A percentile compares a stretch with the other conserved stretches of the same genome.
Conservation (phyloP, 2,329 filamentous ascomycete genomes). For the Cladosporium austrohemisphaericum region DNA sequence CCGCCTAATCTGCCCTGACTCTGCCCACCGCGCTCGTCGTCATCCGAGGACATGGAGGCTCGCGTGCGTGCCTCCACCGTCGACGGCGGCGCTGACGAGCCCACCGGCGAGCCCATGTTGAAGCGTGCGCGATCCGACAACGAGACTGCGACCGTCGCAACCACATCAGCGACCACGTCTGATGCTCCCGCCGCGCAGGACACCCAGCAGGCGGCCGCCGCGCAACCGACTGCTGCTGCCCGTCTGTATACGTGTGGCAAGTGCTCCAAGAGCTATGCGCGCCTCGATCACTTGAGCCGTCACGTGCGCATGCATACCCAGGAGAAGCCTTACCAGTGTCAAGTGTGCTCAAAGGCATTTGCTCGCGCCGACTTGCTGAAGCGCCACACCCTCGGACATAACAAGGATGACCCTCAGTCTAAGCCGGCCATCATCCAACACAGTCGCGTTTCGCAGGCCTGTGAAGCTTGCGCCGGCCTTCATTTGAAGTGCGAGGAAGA, state of each 20-base stretch:
- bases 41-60: constrained; percentile 9
- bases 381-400: constrained; percentile 47
- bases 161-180: constrained; percentile 4
- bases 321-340: constrained; percentile 45
- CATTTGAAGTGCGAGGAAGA: constrained; percentile 54
- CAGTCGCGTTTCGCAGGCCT: constrained; percentile 48
- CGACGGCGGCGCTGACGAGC: constrained; percentile 16
- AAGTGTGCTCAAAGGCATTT: constrained; percentile 46
- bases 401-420: constrained; percentile 31
- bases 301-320: constrained; percentile 50
- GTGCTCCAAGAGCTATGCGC: constrained; percentile 50
- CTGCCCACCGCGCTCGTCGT: background rate
- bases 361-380: constrained; percentile 50
- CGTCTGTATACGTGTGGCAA: constrained; percentile 49
- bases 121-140: constrained; percentile 23
- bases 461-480: constrained; percentile 49
- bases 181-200: constrained; percentile 6
- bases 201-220: constrained; percentile 9
- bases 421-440: constrained; percentile 32
- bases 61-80: constrained; percentile 16
- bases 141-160: background rate
- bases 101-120: constrained; percentile 18
- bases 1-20: background rate
- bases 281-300: constrained; percentile 51
- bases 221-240: constrained; percentile 17